phyloP scores from a whole-genome alignment of 2,329 filamentous ascomycete species.

The Ascochyta lentis region DNA sequence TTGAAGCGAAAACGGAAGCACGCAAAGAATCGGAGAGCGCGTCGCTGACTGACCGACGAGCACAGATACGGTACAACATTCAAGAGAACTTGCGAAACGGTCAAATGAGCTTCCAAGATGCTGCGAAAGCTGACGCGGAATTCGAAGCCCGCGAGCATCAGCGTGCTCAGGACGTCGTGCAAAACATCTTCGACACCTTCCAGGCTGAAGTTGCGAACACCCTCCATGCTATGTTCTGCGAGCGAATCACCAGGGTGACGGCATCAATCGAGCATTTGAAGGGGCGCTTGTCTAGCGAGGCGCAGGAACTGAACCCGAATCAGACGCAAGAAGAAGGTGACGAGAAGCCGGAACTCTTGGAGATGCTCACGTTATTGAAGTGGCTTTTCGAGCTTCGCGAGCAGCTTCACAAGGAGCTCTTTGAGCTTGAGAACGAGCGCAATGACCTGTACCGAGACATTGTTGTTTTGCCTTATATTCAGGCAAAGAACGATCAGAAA shows the following conservation, averaged over 20 bases:
- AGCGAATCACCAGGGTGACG: constrained; percentile 75
- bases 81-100: constrained; percentile 80
- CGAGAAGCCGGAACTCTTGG: constrained; percentile 89
- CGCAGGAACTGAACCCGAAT: constrained; percentile 73
- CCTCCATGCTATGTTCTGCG: constrained; percentile 78
- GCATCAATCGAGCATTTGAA: constrained; percentile 79
- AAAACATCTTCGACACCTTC: constrained; percentile 83
- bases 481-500: constrained; percentile 77
- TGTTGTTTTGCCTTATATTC: constrained; percentile 80
- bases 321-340: constrained; percentile 94
- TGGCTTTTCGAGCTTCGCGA: constrained; percentile 98
- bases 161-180: constrained; percentile 73
- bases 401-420: constrained; percentile 81
- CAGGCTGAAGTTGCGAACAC: constrained; percentile 84
- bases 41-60: constrained; percentile 66
- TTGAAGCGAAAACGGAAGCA: constrained; percentile 58
- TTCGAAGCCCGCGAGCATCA: constrained; percentile 73
- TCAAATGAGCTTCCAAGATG: constrained; percentile 81
- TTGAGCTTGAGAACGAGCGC: constrained; percentile 82
- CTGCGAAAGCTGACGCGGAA: constrained; percentile 79
- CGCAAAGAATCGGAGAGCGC: constrained; percentile 60
- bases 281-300: constrained; percentile 74
- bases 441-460: constrained; percentile 87
- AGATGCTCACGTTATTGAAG: constrained; percentile 92
- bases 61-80: constrained; percentile 74